Percentiles rank a stretch among this genome's conserved stretches.
These are phyloP conservation scores for Colletotrichum sidae DNA, from an alignment of 2,329 filamentous ascomycete species.

Conservation along the genomic window DNA sequence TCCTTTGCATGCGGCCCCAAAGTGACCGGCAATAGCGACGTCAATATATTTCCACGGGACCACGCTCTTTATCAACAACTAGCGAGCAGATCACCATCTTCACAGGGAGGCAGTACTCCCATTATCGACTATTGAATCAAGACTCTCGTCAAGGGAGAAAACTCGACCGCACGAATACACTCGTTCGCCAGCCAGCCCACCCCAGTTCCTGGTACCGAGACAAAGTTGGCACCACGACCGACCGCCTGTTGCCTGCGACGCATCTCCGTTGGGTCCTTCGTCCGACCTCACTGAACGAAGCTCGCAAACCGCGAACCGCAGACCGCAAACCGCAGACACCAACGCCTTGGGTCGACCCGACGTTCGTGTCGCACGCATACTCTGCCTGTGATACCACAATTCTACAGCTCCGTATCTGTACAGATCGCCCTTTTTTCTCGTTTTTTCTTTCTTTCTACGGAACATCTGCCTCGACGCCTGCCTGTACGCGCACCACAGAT, in stretches of 20 bases:
- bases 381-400: conserved; percentile 8
- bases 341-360: conserved; percentile 32
- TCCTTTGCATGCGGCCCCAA: background rate
- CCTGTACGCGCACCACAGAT: background rate
- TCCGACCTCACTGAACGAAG: conserved; percentile 23
- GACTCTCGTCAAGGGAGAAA: conserved; percentile 16
- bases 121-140: too few species aligned
- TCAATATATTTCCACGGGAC: conserved; percentile 7
- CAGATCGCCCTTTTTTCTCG: too few species aligned
- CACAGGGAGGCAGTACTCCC: background rate
- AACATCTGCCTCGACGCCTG: background rate
- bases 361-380: conserved; percentile 33
- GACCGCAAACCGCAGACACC: conserved; percentile 24
- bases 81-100: conserved; percentile 15
- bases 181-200: conserved; percentile 25
- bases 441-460: too few species aligned
- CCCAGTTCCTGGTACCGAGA: conserved; percentile 29
- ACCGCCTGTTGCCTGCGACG: conserved; percentile 11
- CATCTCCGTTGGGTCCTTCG: conserved; percentile 32
- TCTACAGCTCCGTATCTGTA: background rate
- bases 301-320: too few species aligned
- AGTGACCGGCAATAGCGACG: conserved; percentile 26
- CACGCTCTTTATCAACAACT: conserved; percentile 18
- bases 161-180: conserved; percentile 20
- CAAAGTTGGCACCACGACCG: conserved; percentile 28